Evolutionary conservation across 108 stramenopile species (phyloP), one percentile per base, ranked within the genome.

Genomic region (Cylindrotheca fusiformis): DNA sequence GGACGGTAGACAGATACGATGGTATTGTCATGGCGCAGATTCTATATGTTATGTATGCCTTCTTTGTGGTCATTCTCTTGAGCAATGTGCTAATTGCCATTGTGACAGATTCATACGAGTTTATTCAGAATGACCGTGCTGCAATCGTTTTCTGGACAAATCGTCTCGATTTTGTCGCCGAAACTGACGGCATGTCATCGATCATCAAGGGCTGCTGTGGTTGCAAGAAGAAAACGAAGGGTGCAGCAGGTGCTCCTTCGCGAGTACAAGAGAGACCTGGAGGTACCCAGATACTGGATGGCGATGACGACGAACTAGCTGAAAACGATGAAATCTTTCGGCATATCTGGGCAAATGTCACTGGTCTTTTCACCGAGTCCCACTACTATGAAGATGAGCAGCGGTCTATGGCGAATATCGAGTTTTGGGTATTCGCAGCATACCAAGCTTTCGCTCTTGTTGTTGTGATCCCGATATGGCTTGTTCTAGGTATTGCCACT

Each of bases 71-170:
- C 24, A 83, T 88, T 68, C 55, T 92, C 33, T 63, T 92, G 26
- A 74, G 79, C 29, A 87, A 92, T 53, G 78, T 92, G 58, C 55
- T 92, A 28, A 88, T 92, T 66, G 91, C 91, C 45, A 92, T 92
- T 69, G 86, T 92, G 49, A 87, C 87, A 32, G 91, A 92, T 65
- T 79, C 74, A 30, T 88, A 92, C 72, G 84, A 80, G 66, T 74
- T 92, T 19, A 83, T 92, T 60, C 84, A 85, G 22, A 88, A 92
- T 63, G 87, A 92, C 57, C 79, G 91, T 32, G 91, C 91, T 25
- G 86, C 84, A 0, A 92, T 88, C 68, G 91, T 92, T 8, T 92
- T 92, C 60, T 92, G 87, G 87, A 74, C 80, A 5, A 92, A 92
- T 68, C 79, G 91, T 52, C 65, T 92, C 55, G 82, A 82, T 32